Percentiles rank a stretch among this genome's conserved stretches.
These are phyloP conservation scores for Rhizopogon salebrosus DNA, from an alignment of 768 basidiomycete genomes.

Conservation along the genomic window DNA sequence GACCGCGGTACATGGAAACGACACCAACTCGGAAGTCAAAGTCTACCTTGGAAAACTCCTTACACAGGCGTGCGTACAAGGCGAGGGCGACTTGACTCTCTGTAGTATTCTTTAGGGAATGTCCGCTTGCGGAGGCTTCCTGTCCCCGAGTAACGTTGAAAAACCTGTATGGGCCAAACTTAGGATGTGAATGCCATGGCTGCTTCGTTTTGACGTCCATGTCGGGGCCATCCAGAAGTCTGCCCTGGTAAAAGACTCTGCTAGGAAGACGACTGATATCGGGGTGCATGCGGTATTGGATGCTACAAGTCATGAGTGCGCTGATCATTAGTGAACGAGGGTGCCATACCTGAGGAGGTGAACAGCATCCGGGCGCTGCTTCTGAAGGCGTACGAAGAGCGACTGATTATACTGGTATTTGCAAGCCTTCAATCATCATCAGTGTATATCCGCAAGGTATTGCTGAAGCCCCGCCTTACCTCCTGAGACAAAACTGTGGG, in stretches of 20 bases:
- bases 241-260: conserved; percentile 76
- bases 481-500: conserved; percentile 77
- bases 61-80: conserved; percentile 66
- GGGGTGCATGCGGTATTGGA: conserved; percentile 99
- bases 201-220: conserved; percentile 81
- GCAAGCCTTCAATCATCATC: conserved; percentile 41
- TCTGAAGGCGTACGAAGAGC: conserved; percentile 88
- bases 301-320: conserved; percentile 42
- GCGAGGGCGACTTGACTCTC: conserved; percentile 76
- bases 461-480: conserved; percentile 35
- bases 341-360: conserved; percentile 77
- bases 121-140: conserved; percentile 51
- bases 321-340: not conserved
- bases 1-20: conserved; percentile 93
- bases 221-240: conserved; percentile 78
- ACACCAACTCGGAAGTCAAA: conserved; percentile 59
- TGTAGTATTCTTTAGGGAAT: conserved; percentile 69
- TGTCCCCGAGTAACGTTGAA: conserved; percentile 70
- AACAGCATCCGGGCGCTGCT: conserved; percentile 72
- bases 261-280: conserved; percentile 90
- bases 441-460: conserved; percentile 7
- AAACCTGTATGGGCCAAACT: conserved; percentile 86
- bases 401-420: conserved; percentile 82
- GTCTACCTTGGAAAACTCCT: conserved; percentile 54
- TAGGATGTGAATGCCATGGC: conserved; percentile 77